Evolutionary conservation across 75 land plant genomes (phyloP), one percentile per base, ranked within the genome.

Genomic region (Picea sitchensis): DNA sequence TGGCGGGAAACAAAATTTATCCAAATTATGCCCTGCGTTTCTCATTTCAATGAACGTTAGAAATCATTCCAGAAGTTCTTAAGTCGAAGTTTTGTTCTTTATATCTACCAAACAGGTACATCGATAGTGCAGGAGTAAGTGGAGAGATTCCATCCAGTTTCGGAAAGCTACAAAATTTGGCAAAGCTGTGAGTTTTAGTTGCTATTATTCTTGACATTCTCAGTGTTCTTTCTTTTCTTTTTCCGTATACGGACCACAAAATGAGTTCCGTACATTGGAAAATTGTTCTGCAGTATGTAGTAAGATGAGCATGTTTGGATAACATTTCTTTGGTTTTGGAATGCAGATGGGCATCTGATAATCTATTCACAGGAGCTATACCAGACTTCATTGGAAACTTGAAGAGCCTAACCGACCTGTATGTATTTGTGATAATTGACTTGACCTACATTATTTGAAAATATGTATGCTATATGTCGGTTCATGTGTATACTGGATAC

Each of bases 301-400:
- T 2, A 36, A 3, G 38, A 36, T 36, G 38, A 36, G 3, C 38
- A 36, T 36, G 38, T 36, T 36, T 36, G 38, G 38, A 36, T 61
- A 18, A 20, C 47, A 14, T 31, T 13, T 47, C 21, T 61, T 71
- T 71, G 20, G 56, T 72, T 79, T 61, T 30, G 32, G 44, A 5
- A 73, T 75, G 36, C 60, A 83, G 84, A 23, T 83, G 84, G 84
- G 81, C 81, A 75, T 83, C 84, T 79, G 84, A 83, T 79, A 83
- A 83, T 65, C 77, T 51, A 38, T 83, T 83, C 41, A 79, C 84
- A 56, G 84, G 84, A 57, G 76, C 58, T 61, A 47, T 83, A 41
- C 44, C 44, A 41, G 84, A 83, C 21, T 83, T 79, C 61, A 58
- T 83, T 36, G 84, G 84, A 36, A 79, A 58, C 56, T 32, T 78